These are phyloP conservation scores for Candida golubevii DNA, from an alignment of 805 yeast genomes.

Conservation along the genomic window DNA sequence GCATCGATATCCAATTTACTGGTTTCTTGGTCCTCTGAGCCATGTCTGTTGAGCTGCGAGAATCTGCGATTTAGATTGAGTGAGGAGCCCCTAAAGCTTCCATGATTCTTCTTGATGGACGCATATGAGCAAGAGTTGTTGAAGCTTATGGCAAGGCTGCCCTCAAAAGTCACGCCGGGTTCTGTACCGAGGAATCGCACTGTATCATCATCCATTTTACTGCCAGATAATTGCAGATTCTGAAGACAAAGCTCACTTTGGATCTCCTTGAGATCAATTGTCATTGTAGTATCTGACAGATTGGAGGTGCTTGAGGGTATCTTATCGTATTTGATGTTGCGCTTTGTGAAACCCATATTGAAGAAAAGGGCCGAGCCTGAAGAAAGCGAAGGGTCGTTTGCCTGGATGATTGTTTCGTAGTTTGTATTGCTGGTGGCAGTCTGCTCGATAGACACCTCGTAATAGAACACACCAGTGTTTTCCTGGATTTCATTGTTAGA, in stretches of 20 bases:
- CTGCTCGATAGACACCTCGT: conserved; percentile 37
- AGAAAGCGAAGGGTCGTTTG: conserved; percentile 32
- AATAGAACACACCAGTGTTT: conserved; percentile 36
- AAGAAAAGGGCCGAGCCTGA: conserved; percentile 29
- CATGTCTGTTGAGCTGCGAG: conserved; percentile 27
- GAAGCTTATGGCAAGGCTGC: conserved; percentile 39
- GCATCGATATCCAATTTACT: conserved; percentile 36
- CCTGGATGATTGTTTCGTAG: conserved; percentile 29
- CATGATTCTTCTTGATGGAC: conserved; percentile 30
- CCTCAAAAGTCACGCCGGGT: conserved; percentile 38
- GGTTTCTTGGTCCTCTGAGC: conserved; percentile 24
- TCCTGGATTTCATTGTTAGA: conserved; percentile 32
- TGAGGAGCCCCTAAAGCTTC: conserved; percentile 26
- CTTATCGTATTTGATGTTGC: conserved; percentile 23
- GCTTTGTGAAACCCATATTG: conserved; percentile 32
- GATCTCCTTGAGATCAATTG: conserved; percentile 28
- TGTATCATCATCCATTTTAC: conserved; percentile 16
- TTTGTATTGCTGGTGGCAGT: conserved; percentile 29
- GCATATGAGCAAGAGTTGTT: conserved; percentile 38
- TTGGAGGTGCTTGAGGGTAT: conserved; percentile 6
- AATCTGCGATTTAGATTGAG: conserved; percentile 36
- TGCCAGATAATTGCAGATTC: conserved; percentile 3
- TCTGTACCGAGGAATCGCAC: conserved; percentile 26
- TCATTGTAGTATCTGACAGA: conserved; percentile 10
- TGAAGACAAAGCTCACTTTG: conserved; percentile 25